A percentile compares a stretch with the other conserved stretches of the same genome.
phyloP scores from a whole-genome alignment of 2,329 filamentous ascomycete genomes.

The Truncatella angustata region DNA sequence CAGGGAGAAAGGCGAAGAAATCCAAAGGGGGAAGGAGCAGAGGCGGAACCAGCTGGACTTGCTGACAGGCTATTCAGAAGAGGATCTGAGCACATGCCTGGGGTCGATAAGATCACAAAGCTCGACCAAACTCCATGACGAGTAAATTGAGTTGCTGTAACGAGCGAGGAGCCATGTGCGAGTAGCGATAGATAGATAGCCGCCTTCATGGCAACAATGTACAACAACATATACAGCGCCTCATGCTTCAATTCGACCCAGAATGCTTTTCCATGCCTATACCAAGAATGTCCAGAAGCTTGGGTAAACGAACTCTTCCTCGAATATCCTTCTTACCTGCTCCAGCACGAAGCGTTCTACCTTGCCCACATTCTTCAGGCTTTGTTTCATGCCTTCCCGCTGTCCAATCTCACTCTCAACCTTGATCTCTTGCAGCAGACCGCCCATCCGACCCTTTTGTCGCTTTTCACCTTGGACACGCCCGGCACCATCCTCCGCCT shows the following conservation, averaged over 20 bases:
- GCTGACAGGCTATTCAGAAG: too few relatives aligned
- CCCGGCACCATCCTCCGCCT: slow-evolving; percentile 23
- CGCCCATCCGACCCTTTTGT: slow-evolving; percentile 58
- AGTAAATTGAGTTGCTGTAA: too few relatives aligned
- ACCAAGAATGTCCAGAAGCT: slow-evolving; percentile 98
- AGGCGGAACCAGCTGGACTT: too few relatives aligned
- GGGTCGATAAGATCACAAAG: too few relatives aligned
- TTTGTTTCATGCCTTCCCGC: slow-evolving; percentile 87
- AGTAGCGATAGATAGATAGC: too few relatives aligned
- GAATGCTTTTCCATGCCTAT: slow-evolving; percentile 33
- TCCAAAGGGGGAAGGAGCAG: too few relatives aligned
- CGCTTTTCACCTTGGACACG: slow-evolving; percentile 20
- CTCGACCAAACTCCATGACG: too few relatives aligned
- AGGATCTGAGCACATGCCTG: too few relatives aligned
- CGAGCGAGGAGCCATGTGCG: too few relatives aligned
- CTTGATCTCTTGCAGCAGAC: slow-evolving; percentile 84
- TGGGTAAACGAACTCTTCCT: slow-evolving; percentile 97
- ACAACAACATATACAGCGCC: too few relatives aligned
- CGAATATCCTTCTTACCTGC: slow-evolving; percentile 94
- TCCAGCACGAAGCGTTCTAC: slow-evolving; percentile 97
- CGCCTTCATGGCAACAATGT: too few relatives aligned
- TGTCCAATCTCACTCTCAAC: slow-evolving; percentile 98
- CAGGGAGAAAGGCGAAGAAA: too few relatives aligned
- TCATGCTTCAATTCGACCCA: background rate
- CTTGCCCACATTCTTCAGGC: slow-evolving; percentile 97